These are phyloP conservation scores for Salvia miltiorrhiza DNA, from an alignment of 257 asterid genomes.

Conservation along the genomic window DNA sequence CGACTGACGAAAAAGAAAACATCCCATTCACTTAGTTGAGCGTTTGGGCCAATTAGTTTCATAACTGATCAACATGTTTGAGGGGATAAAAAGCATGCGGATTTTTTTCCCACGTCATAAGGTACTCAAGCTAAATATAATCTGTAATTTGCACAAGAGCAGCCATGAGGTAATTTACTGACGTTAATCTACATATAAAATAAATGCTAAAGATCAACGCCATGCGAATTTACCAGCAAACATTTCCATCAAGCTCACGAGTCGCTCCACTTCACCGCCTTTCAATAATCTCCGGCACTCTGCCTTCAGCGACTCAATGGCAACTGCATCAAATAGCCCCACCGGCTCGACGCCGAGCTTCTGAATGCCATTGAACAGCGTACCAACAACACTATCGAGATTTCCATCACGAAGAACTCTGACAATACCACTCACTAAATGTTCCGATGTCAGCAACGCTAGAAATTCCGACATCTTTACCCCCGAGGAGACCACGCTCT, in stretches of 20 bases:
- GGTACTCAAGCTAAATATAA: not conserved
- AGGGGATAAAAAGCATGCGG: not conserved
- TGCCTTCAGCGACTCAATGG: slow-evolving; percentile 42
- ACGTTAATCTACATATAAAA: not conserved
- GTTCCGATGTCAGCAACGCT: slow-evolving; percentile 36
- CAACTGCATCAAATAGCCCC: slow-evolving; percentile 47
- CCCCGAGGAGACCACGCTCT: slow-evolving; percentile 58
- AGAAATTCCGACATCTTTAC: slow-evolving; percentile 41
- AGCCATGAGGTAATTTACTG: not conserved
- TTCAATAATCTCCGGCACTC: slow-evolving; percentile 50
- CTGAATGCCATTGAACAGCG: slow-evolving; percentile 35
- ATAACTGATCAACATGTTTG: not conserved
- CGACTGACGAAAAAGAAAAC: not conserved
- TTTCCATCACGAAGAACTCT: slow-evolving; percentile 44
- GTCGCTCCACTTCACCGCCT: slow-evolving; percentile 45
- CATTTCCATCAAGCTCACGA: slow-evolving; percentile 51
- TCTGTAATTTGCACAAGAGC: not conserved
- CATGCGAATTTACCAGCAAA: slow-evolving; percentile 49
- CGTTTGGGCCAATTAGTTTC: not conserved
- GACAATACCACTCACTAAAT: slow-evolving; percentile 52
- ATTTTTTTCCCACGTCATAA: too few species aligned
- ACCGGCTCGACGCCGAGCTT: slow-evolving; percentile 57
- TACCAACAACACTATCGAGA: slow-evolving; percentile 28
- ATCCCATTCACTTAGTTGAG: not conserved
- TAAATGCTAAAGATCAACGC: not conserved